Evolutionary conservation across 805 yeast genomes (phyloP), one percentile per base, ranked within the genome.

Genomic region (Saccharomycopsis sp.): DNA sequence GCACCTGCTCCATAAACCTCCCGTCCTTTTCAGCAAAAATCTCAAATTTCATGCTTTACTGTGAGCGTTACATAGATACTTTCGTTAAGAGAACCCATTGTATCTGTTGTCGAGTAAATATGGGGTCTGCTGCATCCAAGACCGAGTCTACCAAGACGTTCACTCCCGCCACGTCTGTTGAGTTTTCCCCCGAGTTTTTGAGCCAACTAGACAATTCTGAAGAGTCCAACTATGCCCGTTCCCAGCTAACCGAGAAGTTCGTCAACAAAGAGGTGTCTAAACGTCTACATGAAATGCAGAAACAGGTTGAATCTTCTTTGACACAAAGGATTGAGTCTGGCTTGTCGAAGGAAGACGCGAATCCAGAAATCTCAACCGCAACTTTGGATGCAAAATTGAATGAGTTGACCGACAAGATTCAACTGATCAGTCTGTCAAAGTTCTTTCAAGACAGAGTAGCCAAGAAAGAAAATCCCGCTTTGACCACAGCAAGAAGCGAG

Each of bases 161-260:
- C 55, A 69, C 75, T 2, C 85, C 87, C 27, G 58, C 68, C 31
- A 69, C 85, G 5, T 83, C 84, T 36, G 74, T 80, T 34, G 80
- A 79, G 48, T 75, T 79, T 56, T 72, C 79, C 39, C 73, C 80
- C 3, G 69, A 79, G 12, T 68, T 81, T 37, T 64, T 81, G 46
- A 65, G 76, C 4, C 80, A 75, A 53, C 67, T 81, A 51, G 83
- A 79, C 48, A 63, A 62, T 36, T 68, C 80, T 3, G 65, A 67
- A 18, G 87, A 62, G 63, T 71, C 83, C 2, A 81, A 80, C 55
- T 81, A 71, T 55, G 70, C 86, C 5, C 74, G 88, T 55, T 70
- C 77, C 32, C 87, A 81, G 55, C 69, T 73, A 53, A 73, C 80
- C 16, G 81, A 78, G 41, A 73, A 71, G 52, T 76, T 71, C 49